Evolutionary conservation across 2,329 filamentous ascomycete species (phyloP), one percentile per base, ranked within the genome.

Genomic region (Helotiales sp.): DNA sequence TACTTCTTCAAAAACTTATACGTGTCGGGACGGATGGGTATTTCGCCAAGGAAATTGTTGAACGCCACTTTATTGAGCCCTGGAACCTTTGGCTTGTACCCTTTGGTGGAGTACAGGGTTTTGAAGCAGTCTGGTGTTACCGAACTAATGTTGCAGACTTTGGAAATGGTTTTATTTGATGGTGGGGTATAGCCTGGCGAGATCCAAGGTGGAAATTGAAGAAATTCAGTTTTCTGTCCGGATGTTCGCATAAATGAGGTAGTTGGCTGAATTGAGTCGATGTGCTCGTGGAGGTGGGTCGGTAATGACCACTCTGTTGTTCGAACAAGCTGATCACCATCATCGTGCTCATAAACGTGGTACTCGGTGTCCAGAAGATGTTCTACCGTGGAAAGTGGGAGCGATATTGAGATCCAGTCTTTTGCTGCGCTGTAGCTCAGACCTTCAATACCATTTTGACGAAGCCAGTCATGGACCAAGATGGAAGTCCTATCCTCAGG

Each of bases 61-160:
- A 68, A 66, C 2, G 40, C 66, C 46, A 67, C 60, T 47, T 61
- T 61, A 42, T 65, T 67, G 9, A 56, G 57, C 2, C 55, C 56
- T 13, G 60, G 50, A n/a, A 52, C 54, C 38, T 65, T 59, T 24
- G 50, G 57, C 12, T 52, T 52, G 33, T 68, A 66, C 7, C 47
- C 52, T 5, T 51, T 49, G 7, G 60, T 65, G 2, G 54, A 58
- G 30, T 68, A 68, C 1, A 68, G 49, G 27, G 52, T 66, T 17
- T 29, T 49, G 44, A 67, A 65, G 33, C 64, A 66, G 9, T 64
- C 44, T 17, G 59, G 59, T 7, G 64, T 64, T 2, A 65, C 63
- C 24, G 60, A 55, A 31, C 52, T 53, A 17, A 63, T 30, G 29
- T 97, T 69, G 92, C 93, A 76, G 92, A 98, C 75, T 55, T 59